Conservation (phyloP, 176 grass and related monocot genomes). For the Raddia distichophylla region DNA sequence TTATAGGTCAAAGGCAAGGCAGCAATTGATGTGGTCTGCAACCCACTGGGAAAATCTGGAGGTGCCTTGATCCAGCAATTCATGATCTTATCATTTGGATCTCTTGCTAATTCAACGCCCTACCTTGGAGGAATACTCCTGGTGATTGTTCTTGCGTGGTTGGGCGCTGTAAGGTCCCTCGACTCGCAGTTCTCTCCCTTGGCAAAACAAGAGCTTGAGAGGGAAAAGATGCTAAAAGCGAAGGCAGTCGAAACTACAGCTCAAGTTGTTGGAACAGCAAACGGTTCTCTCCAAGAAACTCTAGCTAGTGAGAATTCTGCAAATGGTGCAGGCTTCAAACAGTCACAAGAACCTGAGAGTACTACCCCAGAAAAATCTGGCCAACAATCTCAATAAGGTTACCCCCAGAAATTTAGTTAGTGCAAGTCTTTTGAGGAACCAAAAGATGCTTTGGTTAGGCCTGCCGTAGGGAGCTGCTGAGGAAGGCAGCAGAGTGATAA, state of each 20-base stretch:
- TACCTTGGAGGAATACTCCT: conserved; percentile 97
- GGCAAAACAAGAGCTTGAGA: conserved; percentile 87
- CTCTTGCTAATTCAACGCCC: conserved; percentile 87
- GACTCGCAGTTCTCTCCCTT: conserved; percentile 92
- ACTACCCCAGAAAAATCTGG: conserved; percentile 53
- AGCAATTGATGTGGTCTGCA: conserved; percentile 99
- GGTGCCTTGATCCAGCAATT: conserved; percentile 99
- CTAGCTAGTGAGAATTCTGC: conserved; percentile 39
- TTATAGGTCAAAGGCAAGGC: conserved; percentile 95
- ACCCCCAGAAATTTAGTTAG: conserved; percentile 41
- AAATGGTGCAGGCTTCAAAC: conserved; percentile 44
- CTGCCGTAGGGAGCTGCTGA: conserved; percentile 5
- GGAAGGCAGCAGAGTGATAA: conserved; percentile 22
- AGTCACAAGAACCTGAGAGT: conserved; percentile 54
- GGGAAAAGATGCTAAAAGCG: conserved; percentile 65
- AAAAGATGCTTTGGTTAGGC: conserved; percentile 40
- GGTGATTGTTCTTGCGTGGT: conserved; percentile 86
- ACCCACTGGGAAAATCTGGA: conserved; percentile 94
- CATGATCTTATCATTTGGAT: conserved; percentile 97
- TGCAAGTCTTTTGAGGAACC: conserved; percentile 25
- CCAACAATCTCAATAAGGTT: conserved; percentile 53
- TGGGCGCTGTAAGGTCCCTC: conserved; percentile 77
- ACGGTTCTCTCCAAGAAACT: conserved; percentile 56
- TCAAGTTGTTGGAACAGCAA: conserved; percentile 42
- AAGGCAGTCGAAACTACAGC: conserved; percentile 47